A percentile compares a stretch with the other conserved stretches of the same genome.
phyloP scores from a whole-genome alignment of 495 filamentous ascomycete species.

The Lichenothelia convexa region DNA sequence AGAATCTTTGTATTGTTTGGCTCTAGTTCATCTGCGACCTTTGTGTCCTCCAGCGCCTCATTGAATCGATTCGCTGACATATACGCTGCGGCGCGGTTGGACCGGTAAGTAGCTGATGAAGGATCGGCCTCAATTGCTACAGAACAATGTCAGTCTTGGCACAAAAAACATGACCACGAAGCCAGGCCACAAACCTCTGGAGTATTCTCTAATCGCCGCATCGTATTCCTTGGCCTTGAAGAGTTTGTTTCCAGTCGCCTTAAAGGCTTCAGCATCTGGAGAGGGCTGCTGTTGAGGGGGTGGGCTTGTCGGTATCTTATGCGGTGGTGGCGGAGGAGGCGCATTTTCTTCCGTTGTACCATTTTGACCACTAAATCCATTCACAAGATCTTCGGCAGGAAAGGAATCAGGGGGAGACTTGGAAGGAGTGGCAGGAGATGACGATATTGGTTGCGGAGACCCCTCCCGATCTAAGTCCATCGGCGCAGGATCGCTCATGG shows the following conservation, averaged over 20 bases:
- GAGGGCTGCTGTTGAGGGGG: slow-evolving; percentile 28
- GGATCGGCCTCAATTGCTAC: slow-evolving; percentile 68
- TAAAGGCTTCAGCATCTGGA: slow-evolving; percentile 73
- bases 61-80: slow-evolving; percentile 63
- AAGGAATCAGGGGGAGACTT: too few species aligned
- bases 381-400: too few species aligned
- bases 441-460: slow-evolving; percentile 25
- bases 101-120: slow-evolving; percentile 70
- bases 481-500: slow-evolving; percentile 35
- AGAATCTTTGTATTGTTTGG: slow-evolving; percentile 70
- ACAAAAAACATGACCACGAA: background rate
- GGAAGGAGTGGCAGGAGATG: slow-evolving; percentile 14
- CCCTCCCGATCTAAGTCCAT: slow-evolving; percentile 72
- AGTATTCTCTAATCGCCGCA: slow-evolving; percentile 78
- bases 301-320: slow-evolving; percentile 43
- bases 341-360: slow-evolving; percentile 23
- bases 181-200: slow-evolving; percentile 49
- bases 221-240: slow-evolving; percentile 83
- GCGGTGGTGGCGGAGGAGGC: slow-evolving; percentile 65
- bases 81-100: slow-evolving; percentile 86
- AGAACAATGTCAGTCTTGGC: slow-evolving; percentile 2
- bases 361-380: slow-evolving; percentile 33
- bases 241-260: slow-evolving; percentile 83
- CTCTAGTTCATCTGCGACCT: slow-evolving; percentile 60
- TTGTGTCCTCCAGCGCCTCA: slow-evolving; percentile 71